A percentile compares a stretch with the other conserved stretches of the same genome.
These are phyloP conservation scores for Hyparrhenia diplandra DNA, from an alignment of 176 grass and related monocot genomes.

Conservation along the genomic window DNA sequence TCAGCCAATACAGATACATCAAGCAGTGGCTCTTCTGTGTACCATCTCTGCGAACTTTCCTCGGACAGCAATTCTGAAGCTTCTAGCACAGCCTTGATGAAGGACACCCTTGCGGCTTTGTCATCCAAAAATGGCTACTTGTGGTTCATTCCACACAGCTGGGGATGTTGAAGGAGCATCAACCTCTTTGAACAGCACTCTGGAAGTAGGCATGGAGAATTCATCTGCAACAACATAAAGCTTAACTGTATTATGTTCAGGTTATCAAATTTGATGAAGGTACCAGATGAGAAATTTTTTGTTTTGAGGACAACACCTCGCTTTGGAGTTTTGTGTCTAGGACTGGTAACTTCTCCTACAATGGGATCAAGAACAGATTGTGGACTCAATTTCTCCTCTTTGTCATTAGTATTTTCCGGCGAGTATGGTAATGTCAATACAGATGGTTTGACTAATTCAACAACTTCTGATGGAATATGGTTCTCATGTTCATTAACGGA, in stretches of 20 bases:
- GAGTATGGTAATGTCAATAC: constrained; percentile 34
- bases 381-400: constrained; percentile 49
- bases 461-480: constrained; percentile 28
- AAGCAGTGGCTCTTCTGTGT: constrained; percentile 39
- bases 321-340: constrained; percentile 36
- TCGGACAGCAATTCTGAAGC: constrained; percentile 43
- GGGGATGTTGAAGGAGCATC: constrained; percentile 15
- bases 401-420: constrained; percentile 42
- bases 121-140: constrained; percentile 40
- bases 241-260: constrained; percentile 9
- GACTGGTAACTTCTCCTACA: constrained; percentile 33
- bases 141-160: constrained; percentile 11
- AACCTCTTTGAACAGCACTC: constrained; percentile 53
- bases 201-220: constrained; percentile 44
- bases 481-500: constrained; percentile 27
- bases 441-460: constrained; percentile 38
- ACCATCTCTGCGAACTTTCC: constrained; percentile 50
- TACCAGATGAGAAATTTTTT: neutral
- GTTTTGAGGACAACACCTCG: constrained; percentile 45
- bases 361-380: constrained; percentile 50
- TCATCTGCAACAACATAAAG: constrained; percentile 53
- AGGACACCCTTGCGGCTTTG: constrained; percentile 41
- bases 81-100: constrained; percentile 50
- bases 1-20: constrained; percentile 79
- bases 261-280: constrained; percentile 1